phyloP scores from a whole-genome alignment of 352 stramenopile genomes.

The Pythium apleroticum region DNA sequence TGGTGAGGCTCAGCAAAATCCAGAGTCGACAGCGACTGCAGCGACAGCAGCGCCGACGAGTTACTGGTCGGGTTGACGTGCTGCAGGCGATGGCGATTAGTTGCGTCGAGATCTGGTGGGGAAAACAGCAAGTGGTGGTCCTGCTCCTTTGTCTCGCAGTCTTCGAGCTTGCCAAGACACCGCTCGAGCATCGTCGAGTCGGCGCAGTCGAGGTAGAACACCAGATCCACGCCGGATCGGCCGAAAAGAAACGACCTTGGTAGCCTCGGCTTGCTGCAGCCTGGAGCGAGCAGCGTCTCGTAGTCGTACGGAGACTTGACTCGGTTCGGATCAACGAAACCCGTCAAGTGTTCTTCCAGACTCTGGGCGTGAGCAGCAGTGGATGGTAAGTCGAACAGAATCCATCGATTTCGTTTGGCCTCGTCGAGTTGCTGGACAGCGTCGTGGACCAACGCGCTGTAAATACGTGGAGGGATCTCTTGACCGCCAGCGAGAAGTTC shows the following conservation, averaged over 20 bases:
- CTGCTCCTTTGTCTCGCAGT: conserved; percentile 38
- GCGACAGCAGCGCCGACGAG: conserved; percentile 49
- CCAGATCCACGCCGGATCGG: conserved; percentile 72
- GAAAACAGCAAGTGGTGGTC: conserved; percentile 50
- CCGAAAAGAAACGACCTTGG: conserved; percentile 51
- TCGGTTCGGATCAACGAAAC: conserved; percentile 44
- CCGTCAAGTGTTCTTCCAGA: conserved; percentile 60
- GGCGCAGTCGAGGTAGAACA: conserved; percentile 60
- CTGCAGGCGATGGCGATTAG: conserved; percentile 46
- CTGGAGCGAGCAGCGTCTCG: conserved; percentile 52
- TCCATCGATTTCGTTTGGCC: conserved; percentile 40
- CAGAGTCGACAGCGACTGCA: conserved; percentile 44
- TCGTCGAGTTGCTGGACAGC: conserved; percentile 28
- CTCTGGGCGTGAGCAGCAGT: conserved; percentile 40
- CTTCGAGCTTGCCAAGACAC: conserved; percentile 60
- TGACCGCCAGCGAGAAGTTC: conserved; percentile 35
- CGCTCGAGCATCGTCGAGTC: conserved; percentile 42
- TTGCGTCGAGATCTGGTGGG: conserved; percentile 47
- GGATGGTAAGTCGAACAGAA: conserved; percentile 63
- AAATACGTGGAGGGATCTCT: conserved; percentile 47
- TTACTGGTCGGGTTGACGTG: conserved; percentile 49
- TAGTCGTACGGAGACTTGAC: conserved; percentile 52
- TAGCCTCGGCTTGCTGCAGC: conserved; percentile 34
- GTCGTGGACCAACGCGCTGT: conserved; percentile 46
- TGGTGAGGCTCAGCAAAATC: conserved; percentile 31